Evolutionary conservation across 2,329 filamentous ascomycete genomes (phyloP), one percentile per base, ranked within the genome.

Genomic region (Monosporascus sp.): DNA sequence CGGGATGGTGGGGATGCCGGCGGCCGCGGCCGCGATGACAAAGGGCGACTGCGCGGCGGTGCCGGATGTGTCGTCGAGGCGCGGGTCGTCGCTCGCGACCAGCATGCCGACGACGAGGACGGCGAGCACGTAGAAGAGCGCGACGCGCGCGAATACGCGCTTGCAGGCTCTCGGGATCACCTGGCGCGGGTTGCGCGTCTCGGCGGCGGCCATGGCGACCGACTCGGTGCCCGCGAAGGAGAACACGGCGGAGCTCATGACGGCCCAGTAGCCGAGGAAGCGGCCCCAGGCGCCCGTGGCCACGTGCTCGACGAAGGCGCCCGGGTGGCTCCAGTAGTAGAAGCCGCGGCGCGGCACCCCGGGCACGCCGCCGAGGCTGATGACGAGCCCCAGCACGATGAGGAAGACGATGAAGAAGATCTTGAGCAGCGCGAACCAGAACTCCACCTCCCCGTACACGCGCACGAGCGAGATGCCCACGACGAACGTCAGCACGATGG

Each of bases 1-100:
- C 0, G 86, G 85, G 5, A 91, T 79, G 6, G 79, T 84, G 5
- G 74, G 76, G 53, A 91, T 84, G 0, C 85, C 83, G 2, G 87
- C 88, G 31, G 82, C 79, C 11, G 79, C 76, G 38, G 86, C 83
- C 18, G 87, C 88, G 57, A 91, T 88, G 54, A 92, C 87, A 62
- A 85, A 89, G 11, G 85, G 86, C 65, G 69, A 59, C 63, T 79
- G 73, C 1, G 77, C 76, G 3, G 79, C 75, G 22, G 67, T 73
- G 36, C 74, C 76, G 34, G 69, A 72, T n/a, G 67, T 65, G 47
- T 73, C 63, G 60, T 75, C 66, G 37, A 86, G 73, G 15, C 73
- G 63, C 0, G 64, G 60, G 53, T 84, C 78, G 39, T 79, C 73
- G 57, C 74, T 79, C 7, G 78, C 74, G n/a, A 86, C 80, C 15